Conservation (phyloP, 345 rosid species). For the Citrus cavaleriei region DNA sequence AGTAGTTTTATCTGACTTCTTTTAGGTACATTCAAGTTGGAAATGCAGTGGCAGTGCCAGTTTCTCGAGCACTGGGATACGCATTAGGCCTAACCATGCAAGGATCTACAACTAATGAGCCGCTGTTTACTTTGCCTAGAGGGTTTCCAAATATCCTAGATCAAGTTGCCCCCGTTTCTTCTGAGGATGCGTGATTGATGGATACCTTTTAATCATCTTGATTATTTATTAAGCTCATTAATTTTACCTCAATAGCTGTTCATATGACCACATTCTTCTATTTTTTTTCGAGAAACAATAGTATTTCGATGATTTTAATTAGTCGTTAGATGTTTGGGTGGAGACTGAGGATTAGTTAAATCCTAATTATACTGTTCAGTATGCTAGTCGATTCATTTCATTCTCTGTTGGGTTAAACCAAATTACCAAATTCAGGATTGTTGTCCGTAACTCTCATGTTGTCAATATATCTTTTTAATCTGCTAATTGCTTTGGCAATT, state of each 20-base stretch:
- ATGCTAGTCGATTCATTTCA: neutral
- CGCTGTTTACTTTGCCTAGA: slow-evolving; percentile 34
- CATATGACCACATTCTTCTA: neutral
- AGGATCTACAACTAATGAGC: slow-evolving; percentile 22
- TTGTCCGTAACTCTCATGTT: too few species aligned
- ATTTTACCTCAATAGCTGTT: neutral
- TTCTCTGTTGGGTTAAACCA: too few species aligned
- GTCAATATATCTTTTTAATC: too few species aligned
- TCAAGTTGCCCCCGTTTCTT: slow-evolving; percentile 21
- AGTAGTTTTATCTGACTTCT: neutral
- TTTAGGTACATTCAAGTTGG: slow-evolving; percentile 75
- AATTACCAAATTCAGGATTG: too few species aligned
- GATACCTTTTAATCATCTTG: neutral
- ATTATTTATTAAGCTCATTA: neutral
- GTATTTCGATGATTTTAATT: too few species aligned
- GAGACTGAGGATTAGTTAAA: neutral
- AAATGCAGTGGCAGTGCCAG: slow-evolving; percentile 76
- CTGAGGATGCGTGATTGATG: slow-evolving; percentile 22
- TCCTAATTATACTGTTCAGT: too few species aligned
- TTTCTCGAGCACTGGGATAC: slow-evolving; percentile 64
- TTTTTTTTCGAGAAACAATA: neutral
- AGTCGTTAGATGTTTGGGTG: neutral
- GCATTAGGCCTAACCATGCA: slow-evolving; percentile 42
- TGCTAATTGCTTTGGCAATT: too few species aligned
- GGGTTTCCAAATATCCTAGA: slow-evolving; percentile 22